Evolutionary conservation across 2,329 filamentous ascomycete genomes (phyloP).

Genomic region (Verruconis gallopava): DNA sequence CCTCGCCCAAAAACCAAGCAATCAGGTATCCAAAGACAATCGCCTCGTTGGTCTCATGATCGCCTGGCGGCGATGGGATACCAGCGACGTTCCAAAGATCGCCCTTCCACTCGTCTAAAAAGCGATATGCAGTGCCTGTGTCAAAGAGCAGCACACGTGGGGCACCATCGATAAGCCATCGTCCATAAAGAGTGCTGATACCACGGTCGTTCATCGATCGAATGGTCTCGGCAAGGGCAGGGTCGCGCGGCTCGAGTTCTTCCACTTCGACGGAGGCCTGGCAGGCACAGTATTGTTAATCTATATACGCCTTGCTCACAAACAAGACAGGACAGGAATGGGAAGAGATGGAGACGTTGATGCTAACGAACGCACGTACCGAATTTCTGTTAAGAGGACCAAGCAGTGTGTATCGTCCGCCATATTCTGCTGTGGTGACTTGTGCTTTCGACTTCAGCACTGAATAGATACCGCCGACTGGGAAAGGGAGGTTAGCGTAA

Average conservation of each 20-base stretch:
- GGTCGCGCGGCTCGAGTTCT: slow-evolving; percentile 71
- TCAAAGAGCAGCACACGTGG: slow-evolving; percentile 90
- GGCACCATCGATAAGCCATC: slow-evolving; percentile 95
- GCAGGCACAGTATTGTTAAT: background rate
- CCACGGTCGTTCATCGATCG: slow-evolving; percentile 86
- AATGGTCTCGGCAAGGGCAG: slow-evolving; percentile 69
- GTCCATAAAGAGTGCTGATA: slow-evolving; percentile 78
- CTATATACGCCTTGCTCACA: background rate
- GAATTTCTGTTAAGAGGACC: slow-evolving; percentile 87
- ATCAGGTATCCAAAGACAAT: slow-evolving; percentile 96
- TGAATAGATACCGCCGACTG: slow-evolving; percentile 97
- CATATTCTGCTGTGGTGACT: slow-evolving; percentile 96
- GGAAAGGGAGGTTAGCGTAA: too few relatives aligned
- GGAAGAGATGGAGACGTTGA: background rate
- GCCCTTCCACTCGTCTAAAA: slow-evolving; percentile 90
- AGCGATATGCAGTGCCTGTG: slow-evolving; percentile 82
- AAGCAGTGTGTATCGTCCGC: slow-evolving; percentile 88
- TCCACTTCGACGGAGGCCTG: slow-evolving; percentile 97
- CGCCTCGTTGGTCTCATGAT: slow-evolving; percentile 93
- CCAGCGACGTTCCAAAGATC: slow-evolving; percentile 88
- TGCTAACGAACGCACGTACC: slow-evolving; percentile 39
- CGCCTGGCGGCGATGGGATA: slow-evolving; percentile 83
- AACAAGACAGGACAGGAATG: too few relatives aligned
- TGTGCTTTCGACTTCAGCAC: slow-evolving; percentile 98
- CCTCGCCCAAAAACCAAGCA: slow-evolving; percentile 96